Base-by-base conservation (phyloP, 75 land plant genomes). In the Azolla pinnata region DNA sequence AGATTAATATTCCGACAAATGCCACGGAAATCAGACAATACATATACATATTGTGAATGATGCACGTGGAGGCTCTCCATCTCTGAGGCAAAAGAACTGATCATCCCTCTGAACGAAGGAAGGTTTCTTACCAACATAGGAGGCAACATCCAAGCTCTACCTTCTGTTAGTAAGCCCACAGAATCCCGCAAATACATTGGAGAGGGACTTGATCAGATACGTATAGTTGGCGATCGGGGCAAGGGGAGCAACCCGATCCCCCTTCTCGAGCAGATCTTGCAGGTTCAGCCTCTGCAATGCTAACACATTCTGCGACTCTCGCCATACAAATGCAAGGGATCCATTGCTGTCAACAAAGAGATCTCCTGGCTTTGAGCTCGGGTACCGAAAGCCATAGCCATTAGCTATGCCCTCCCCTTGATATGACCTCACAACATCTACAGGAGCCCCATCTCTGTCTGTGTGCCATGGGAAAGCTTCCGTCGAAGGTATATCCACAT, bases 371-470 rank as follows among this genome's bases (percentile, higher is more conserved):
- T 90, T 90, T 10, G 88, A 74, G 9, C 97, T 84, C 14, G 97
- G 97, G 42, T 87, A 90, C 60, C 97, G 58, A 50, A 90, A 90
- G 7, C 97, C 97, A 69, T 90, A 90, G 16, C 97, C 97, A 68
- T 77, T 90, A 4, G 97, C 83, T 48, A 90, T 90, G 10, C 97
- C 97, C 48, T 90, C 97, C 21, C 92, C 97, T 25, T 55, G 44
- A 53, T 71, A 90, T 55, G 75, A 60, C 19, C 55, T 67, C 50
- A 61, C 64, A 17, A 81, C 72, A 32, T 68, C 73, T 32, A 86
- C 75, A 27, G 67, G 66, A 59, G 18, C 29, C 4, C 71, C 64
- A 68, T 82, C 76, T 33, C 58, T 65, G 53, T 79, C 76, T 31
- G 54, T 62, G 10, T 66, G 68, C 83, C 80, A 87, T 42, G 92